A percentile compares a stretch with the other conserved stretches of the same genome.
These are phyloP conservation scores for Hamamelis virginiana DNA, from an alignment of 164 flowering plant species.

Conservation along the genomic window DNA sequence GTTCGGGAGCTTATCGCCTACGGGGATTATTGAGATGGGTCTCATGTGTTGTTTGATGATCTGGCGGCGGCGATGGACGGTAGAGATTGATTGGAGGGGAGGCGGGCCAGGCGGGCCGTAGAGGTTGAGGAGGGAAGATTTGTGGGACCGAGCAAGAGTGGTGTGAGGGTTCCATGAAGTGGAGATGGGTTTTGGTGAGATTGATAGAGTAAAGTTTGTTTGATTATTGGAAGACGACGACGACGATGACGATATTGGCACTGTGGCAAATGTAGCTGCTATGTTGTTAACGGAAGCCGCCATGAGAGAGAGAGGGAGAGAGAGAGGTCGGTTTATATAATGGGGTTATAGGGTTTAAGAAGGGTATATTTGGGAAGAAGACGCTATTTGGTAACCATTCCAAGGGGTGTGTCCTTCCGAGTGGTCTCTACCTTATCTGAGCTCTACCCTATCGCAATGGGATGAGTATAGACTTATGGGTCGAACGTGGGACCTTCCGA, in stretches of 20 bases:
- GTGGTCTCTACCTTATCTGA: too few species aligned
- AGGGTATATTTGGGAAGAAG: too few species aligned
- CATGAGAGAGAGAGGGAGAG: conserved; percentile 5
- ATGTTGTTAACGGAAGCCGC: conserved; percentile 28
- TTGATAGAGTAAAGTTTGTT: conserved; percentile 1
- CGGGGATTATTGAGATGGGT: not conserved
- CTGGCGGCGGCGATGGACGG: not conserved
- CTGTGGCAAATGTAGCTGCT: conserved; percentile 27
- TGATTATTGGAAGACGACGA: not conserved
- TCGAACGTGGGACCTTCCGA: too few species aligned
- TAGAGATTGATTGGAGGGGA: conserved; percentile 4
- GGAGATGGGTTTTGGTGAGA: conserved; percentile 11
- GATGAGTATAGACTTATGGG: too few species aligned
- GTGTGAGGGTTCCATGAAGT: conserved; percentile 28
- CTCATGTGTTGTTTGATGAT: not conserved
- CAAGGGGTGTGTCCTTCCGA: too few species aligned
- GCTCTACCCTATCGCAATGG: too few species aligned
- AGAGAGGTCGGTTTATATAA: not conserved
- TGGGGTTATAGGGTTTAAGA: not conserved
- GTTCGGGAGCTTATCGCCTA: conserved; percentile 20
- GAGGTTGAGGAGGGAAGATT: conserved; percentile 16
- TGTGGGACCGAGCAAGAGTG: conserved; percentile 18
- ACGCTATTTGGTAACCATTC: too few species aligned
- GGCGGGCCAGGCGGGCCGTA: conserved; percentile 26
- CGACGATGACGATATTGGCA: conserved; percentile 7